Percentiles rank a stretch among this genome's conserved stretches.
These are phyloP conservation scores for Penstemon barbatus DNA, from an alignment of 257 asterid genomes.

Conservation along the genomic window DNA sequence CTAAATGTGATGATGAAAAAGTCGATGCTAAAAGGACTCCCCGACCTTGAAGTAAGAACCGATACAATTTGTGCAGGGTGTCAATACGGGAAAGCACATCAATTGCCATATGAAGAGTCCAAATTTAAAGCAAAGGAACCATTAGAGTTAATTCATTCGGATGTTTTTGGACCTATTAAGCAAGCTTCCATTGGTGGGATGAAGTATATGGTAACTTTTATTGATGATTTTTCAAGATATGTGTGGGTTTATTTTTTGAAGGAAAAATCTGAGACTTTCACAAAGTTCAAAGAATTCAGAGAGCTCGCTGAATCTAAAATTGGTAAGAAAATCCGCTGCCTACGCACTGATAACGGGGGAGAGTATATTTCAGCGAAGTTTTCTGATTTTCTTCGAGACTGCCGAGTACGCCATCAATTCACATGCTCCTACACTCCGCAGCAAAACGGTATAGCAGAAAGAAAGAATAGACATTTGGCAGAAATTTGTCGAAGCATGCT, in stretches of 20 bases:
- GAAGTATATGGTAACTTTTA: conserved; percentile 1
- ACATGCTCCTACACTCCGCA: conserved; percentile 2
- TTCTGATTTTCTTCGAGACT: too few species aligned
- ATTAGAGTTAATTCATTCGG: too few species aligned
- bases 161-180: too few species aligned
- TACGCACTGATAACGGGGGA: not conserved
- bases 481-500: conserved; percentile 21
- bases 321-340: not conserved
- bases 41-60: too few species aligned
- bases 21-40: too few species aligned
- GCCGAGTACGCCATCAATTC: conserved; percentile 6
- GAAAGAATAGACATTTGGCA: conserved; percentile 6
- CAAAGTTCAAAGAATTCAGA: conserved; percentile 16
- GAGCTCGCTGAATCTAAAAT: not conserved
- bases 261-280: conserved; percentile 18
- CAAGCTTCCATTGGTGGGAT: too few species aligned
- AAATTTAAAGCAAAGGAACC: too few species aligned
- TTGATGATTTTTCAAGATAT: conserved; percentile 29
- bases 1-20: too few species aligned
- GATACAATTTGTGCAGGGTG: too few species aligned
- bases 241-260: conserved; percentile 28
- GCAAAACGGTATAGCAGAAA: not conserved
- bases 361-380: not conserved
- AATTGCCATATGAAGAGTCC: too few species aligned
- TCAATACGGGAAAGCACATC: too few species aligned